A percentile compares a stretch with the other conserved stretches of the same genome.
Conservation (phyloP, 2,329 filamentous ascomycete species). For the Neofusicoccum parvum region DNA sequence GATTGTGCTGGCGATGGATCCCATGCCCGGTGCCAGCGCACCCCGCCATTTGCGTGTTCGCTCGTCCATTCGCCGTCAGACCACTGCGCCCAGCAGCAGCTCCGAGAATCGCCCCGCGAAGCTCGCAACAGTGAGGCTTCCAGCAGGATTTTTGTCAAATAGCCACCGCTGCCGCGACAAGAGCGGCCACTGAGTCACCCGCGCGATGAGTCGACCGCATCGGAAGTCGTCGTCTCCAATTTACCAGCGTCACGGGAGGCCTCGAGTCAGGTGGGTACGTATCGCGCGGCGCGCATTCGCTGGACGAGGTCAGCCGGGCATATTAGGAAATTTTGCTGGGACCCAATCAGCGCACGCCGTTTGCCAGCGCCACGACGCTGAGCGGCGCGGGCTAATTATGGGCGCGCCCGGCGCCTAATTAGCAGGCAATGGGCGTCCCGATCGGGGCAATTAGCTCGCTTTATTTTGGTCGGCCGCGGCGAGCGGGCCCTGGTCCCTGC, state of each 20-base stretch:
- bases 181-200: constrained; percentile 4
- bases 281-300: constrained; percentile 1
- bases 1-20: constrained; percentile 17
- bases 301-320: constrained; percentile 18
- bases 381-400: constrained; percentile 13
- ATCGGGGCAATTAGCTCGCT: constrained; percentile 1
- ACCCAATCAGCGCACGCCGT: constrained; percentile 9
- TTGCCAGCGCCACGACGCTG: not conserved
- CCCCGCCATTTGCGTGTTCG: constrained; percentile 8
- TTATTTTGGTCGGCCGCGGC: constrained; percentile 4
- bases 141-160: constrained; percentile 3
- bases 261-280: constrained; percentile 19
- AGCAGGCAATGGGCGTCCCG: not conserved
- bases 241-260: constrained; percentile 15
- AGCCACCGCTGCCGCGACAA: constrained; percentile 18
- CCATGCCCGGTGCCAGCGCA: constrained; percentile 16
- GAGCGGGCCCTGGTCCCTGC: constrained; percentile 11
- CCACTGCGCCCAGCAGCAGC: not conserved
- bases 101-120: constrained; percentile 16
- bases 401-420: not conserved
- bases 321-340: constrained; percentile 14
- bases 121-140: constrained; percentile 12
- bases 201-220: constrained; percentile 6
- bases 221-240: constrained; percentile 13
- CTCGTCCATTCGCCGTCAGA: constrained; percentile 1